Base-by-base conservation (phyloP, 1,139 yeast species). In the Pichia inconspicua region DNA sequence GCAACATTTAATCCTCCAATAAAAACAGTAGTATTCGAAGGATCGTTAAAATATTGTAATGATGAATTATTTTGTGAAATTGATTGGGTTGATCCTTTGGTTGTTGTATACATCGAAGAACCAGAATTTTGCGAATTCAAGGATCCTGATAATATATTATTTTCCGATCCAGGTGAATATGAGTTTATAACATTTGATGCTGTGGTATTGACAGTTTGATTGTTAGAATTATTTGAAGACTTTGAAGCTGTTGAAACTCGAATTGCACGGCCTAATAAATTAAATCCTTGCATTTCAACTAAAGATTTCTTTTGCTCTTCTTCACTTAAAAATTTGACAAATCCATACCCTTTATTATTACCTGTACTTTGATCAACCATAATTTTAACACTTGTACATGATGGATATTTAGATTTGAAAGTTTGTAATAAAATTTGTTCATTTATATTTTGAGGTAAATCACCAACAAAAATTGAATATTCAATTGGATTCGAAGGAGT, bases 291-390 rank as follows among this genome's bases (percentile, higher is more conserved):
- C 88, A 84, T 82, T 59, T 82, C 88, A 30, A 71, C 63, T 50
- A 84, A 66, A 0, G 90, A 85, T 43, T 81, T 67, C 52, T 77
- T 78, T 57, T 85, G 77, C 55, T 82, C 89, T 44, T 66, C 72
- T 50, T 78, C 84, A 55, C 75, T 78, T 19, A 79, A 70, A 57
- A 84, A 84, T 54, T 85, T 73, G 34, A 83, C 86, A 69, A 84
- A 84, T 1, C 92, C 92, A 65, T 82, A 84, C 52, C 90, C 84
- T 59, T 86, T 74, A 9, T 85, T 76, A 47, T 82, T 80, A 4
- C 89, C 88, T 6, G 86, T 78, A 14, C 75, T 68, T 37, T 83
- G 87, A 62, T 84, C 90, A n/a, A 84, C 76, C 81, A 84, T 82
- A 25, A 84, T 84, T 53, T 86, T 71, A 6, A 80, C 89, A 30